Percentiles rank a stretch among this genome's conserved stretches.
phyloP scores from a whole-genome alignment of 805 yeast species.

The Hanseniaspora lachancei region DNA sequence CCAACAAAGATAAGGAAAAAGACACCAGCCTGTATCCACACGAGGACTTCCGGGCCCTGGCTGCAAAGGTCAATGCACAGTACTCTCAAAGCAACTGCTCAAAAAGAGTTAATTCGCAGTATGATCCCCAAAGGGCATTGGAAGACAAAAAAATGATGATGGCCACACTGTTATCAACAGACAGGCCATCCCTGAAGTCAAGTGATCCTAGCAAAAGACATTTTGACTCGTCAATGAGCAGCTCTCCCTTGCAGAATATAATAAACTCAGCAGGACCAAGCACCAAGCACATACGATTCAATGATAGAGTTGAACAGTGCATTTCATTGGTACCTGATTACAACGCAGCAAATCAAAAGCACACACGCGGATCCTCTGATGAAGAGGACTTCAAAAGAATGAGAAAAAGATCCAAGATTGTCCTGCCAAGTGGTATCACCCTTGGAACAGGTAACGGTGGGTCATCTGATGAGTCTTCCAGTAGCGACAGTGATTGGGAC shows the following conservation, averaged over 20 bases:
- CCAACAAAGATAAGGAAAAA: background rate
- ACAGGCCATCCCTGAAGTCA: background rate
- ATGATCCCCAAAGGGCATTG: background rate
- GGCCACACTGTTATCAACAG: constrained; percentile 7
- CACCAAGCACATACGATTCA: constrained; percentile 73
- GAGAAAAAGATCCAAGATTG: constrained; percentile 17
- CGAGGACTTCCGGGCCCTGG: constrained; percentile 26
- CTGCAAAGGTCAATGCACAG: constrained; percentile 29
- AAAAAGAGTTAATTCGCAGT: background rate
- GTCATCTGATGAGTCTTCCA: constrained; percentile 14
- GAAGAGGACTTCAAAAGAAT: constrained; percentile 23
- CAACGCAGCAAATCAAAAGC: background rate
- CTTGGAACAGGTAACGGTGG: constrained; percentile 13
- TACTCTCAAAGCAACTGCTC: constrained; percentile 16
- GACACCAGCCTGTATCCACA: constrained; percentile 17
- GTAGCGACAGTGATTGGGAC: constrained; percentile 14
- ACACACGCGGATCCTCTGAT: constrained; percentile 24
- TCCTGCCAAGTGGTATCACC: constrained; percentile 9
- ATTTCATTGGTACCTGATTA: constrained; percentile 5
- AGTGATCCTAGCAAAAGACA: background rate
- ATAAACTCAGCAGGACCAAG: background rate
- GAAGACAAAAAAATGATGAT: constrained; percentile 4
- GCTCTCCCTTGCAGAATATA: background rate
- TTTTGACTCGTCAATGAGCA: background rate
- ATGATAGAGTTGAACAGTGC: constrained; percentile 89